Base-by-base conservation (phyloP, 2,329 filamentous ascomycete species). In the Colletotrichum endophyticum region DNA sequence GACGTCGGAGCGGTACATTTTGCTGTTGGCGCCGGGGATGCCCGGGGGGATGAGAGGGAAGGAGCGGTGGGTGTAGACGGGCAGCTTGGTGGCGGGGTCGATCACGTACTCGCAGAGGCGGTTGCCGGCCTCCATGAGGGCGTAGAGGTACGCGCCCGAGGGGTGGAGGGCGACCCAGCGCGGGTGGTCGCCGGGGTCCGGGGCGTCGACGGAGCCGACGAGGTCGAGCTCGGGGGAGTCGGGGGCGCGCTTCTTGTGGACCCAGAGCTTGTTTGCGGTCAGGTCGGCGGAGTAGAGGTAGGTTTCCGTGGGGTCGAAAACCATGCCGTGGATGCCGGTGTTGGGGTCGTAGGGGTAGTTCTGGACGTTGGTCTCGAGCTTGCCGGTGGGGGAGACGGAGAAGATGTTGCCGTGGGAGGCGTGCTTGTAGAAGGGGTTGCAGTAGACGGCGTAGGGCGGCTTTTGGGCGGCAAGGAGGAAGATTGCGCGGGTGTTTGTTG, bases 51-150 rank as follows among this genome's bases (percentile, higher is more conserved):
- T 95, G 64, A 98, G 88, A 4, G 95, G 95, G 84, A 92, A 98
- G 70, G 91, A 89, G 79, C 93, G 91, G 82, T 94, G 91, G 7
- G 95, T 98, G 86, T 95, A 97, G 22, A 95, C 90, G 15, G 95
- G 95, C 82, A 95, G 86, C 84, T 92, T 94, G 6, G 94, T 95
- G 61, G 88, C 84, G 72, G 92, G 91, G 83, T 97, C 94, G 84
- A 98, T 92, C 79, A 94, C 90, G 85, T 97, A 98, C 80, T 96
- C 94, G 84, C 92, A 95, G 73, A 98, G 86, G 68, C 94, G 89
- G 87, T 98, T 98, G 71, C 95, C 95, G n/a, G 93, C 94, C 85
- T 98, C 95, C 94, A 97, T 98, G 80, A 98, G 89, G 9, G 91
- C 95, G 85, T 98, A 98, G 73, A 98, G 89, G 84, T 95, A 96